Conservation (phyloP, 2,329 filamentous ascomycete genomes). For the Monosporascus sp. region DNA sequence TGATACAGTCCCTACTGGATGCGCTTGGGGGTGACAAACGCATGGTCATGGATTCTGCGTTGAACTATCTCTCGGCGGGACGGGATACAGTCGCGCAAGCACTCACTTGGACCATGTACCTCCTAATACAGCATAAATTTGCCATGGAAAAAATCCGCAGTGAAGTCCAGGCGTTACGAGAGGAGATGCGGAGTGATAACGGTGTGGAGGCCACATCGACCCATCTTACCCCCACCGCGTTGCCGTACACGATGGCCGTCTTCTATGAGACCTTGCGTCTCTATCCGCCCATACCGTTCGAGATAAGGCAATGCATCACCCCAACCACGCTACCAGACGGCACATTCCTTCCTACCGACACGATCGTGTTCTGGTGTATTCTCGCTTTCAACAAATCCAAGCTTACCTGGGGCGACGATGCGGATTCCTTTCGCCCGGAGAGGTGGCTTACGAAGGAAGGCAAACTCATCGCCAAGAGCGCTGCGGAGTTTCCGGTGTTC, state of each 20-base stretch:
- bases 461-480: slow-evolving; percentile 37
- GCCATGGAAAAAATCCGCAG: slow-evolving; percentile 35
- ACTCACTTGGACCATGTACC: slow-evolving; percentile 59
- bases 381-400: slow-evolving; percentile 59
- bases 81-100: slow-evolving; percentile 61
- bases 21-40: slow-evolving; percentile 43
- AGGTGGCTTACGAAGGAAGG: slow-evolving; percentile 46
- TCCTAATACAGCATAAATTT: slow-evolving; percentile 47
- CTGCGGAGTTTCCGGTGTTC: slow-evolving; percentile 58
- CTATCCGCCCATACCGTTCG: slow-evolving; percentile 60
- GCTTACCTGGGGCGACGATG: slow-evolving; percentile 51
- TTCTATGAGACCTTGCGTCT: slow-evolving; percentile 59
- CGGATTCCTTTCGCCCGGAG: slow-evolving; percentile 49
- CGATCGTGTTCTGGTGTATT: slow-evolving; percentile 57
- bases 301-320: slow-evolving; percentile 54
- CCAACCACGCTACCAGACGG: slow-evolving; percentile 53
- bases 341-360: slow-evolving; percentile 46
- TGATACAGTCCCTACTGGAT: slow-evolving; percentile 57
- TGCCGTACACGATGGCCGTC: slow-evolving; percentile 54
- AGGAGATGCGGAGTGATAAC: slow-evolving; percentile 1
- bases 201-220: slow-evolving; percentile 19
- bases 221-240: slow-evolving; percentile 33
- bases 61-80: slow-evolving; percentile 61
- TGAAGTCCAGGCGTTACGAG: slow-evolving; percentile 31
- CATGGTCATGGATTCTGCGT: slow-evolving; percentile 57